Evolutionary conservation across 768 basidiomycete genomes (phyloP).

Genomic region (Rhodotorula taiwanensis): DNA sequence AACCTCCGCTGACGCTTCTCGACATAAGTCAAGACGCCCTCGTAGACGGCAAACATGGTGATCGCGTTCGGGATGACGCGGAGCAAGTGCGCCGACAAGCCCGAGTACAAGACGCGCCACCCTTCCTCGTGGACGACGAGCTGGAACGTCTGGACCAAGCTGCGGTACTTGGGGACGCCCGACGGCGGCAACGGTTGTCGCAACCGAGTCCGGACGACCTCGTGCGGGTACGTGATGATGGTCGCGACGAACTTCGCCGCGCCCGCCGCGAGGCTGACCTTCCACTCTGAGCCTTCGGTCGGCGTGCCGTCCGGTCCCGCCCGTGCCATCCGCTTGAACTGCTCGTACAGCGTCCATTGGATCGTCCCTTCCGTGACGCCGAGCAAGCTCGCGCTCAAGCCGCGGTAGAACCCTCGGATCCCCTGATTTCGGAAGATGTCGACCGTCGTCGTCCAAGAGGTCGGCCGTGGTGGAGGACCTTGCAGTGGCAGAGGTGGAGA

Average conservation of each 20-base stretch:
- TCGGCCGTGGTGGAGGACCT: conserved; percentile 12
- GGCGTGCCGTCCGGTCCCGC: conserved; percentile 43
- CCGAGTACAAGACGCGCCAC: conserved; percentile 74
- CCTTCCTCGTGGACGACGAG: conserved; percentile 88
- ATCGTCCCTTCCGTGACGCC: conserved; percentile 95
- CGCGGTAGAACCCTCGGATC: conserved; percentile 83
- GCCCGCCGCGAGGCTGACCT: conserved; percentile 83
- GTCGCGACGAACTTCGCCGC: conserved; percentile 89
- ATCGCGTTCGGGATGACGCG: conserved; percentile 95
- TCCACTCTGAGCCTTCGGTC: conserved; percentile 58
- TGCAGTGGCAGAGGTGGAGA: conserved; percentile 20
- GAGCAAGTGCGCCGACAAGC: conserved; percentile 88
- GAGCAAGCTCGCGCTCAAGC: conserved; percentile 85
- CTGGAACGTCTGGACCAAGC: conserved; percentile 72
- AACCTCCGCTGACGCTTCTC: not conserved
- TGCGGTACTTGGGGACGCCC: conserved; percentile 65
- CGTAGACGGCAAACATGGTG: conserved; percentile 95
- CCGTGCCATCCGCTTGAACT: conserved; percentile 65
- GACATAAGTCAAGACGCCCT: conserved; percentile 54
- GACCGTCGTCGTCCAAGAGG: conserved; percentile 50
- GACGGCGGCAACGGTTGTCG: conserved; percentile 78
- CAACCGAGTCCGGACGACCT: conserved; percentile 86
- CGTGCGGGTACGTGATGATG: conserved; percentile 94
- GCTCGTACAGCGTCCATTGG: conserved; percentile 95
- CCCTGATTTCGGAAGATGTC: conserved; percentile 76